These are phyloP conservation scores for Sporisorium exsertum DNA, from an alignment of 1,284 basidiomycete species.

Conservation along the genomic window DNA sequence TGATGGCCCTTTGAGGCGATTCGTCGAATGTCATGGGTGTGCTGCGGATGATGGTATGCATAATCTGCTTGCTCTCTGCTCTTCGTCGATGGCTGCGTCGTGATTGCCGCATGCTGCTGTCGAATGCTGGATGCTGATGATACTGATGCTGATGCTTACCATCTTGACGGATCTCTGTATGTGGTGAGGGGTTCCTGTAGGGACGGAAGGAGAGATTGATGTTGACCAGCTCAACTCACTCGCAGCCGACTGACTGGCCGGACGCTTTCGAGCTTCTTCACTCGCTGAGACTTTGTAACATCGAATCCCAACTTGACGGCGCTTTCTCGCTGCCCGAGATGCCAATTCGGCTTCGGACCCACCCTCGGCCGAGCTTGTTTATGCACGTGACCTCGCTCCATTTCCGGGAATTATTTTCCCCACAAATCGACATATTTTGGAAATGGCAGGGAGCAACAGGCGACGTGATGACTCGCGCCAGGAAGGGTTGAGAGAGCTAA, in stretches of 20 bases:
- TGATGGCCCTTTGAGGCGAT: neutral
- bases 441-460: too few relatives aligned
- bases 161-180: conserved; percentile 58
- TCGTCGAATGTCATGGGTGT: neutral
- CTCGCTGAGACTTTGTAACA: neutral
- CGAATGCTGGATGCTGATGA: conserved; percentile 3
- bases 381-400: too few relatives aligned
- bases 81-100: neutral
- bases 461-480: neutral
- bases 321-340: too few relatives aligned
- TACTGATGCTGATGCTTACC: conserved; percentile 52
- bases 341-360: too few relatives aligned
- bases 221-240: conserved; percentile 32
- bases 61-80: conserved; percentile 5
- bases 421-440: too few relatives aligned
- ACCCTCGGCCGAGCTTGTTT: too few relatives aligned
- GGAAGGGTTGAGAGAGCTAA: conserved; percentile 2
- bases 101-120: conserved; percentile 11
- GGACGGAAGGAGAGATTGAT: conserved; percentile 34
- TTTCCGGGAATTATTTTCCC: too few relatives aligned
- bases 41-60: neutral
- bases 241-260: neutral
- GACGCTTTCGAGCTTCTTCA: neutral
- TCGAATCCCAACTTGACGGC: too few relatives aligned
- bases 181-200: conserved; percentile 51